phyloP scores from a whole-genome alignment of 1,284 basidiomycete genomes.

The Puccinia sorghi region DNA sequence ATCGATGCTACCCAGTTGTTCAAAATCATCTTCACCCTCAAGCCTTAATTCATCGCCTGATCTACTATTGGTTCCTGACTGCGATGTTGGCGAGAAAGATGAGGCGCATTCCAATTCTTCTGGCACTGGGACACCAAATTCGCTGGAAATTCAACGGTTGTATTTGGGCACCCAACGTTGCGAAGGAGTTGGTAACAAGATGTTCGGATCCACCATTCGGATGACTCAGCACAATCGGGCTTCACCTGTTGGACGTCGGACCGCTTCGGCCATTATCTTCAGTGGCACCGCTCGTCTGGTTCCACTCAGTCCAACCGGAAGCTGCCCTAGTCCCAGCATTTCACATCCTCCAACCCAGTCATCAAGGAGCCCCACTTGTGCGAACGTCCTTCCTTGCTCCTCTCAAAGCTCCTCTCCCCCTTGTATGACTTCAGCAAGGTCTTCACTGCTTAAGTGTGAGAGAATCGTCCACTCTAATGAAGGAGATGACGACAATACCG shows the following conservation, averaged over 20 bases:
- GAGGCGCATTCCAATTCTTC: background rate
- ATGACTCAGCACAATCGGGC: conserved; percentile 1
- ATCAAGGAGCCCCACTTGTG: background rate
- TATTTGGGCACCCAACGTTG: conserved; percentile 28
- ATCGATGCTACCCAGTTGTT: background rate
- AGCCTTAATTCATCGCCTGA: background rate
- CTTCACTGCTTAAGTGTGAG: conserved; percentile 12
- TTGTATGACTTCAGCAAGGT: conserved; percentile 7
- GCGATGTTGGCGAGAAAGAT: background rate
- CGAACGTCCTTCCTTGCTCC: background rate
- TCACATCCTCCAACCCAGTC: background rate
- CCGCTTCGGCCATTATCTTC: background rate
- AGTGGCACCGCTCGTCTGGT: conserved; percentile 18
- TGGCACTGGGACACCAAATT: background rate
- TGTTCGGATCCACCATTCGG: conserved; percentile 41
- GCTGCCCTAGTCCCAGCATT: conserved; percentile 13
- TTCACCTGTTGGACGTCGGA: conserved; percentile 8
- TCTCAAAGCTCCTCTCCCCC: conserved; percentile 4
- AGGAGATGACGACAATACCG: background rate
- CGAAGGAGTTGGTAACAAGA: conserved; percentile 43
- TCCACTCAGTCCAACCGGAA: conserved; percentile 9
- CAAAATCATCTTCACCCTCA: background rate
- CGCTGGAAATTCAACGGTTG: background rate
- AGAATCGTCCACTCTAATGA: background rate
- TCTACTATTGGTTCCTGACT: conserved; percentile 1